Evolutionary conservation across 225 moss, liverwort and hornwort genomes (phyloP), one percentile per base, ranked within the genome.

Genomic region (Pseudoscleropodium purum): DNA sequence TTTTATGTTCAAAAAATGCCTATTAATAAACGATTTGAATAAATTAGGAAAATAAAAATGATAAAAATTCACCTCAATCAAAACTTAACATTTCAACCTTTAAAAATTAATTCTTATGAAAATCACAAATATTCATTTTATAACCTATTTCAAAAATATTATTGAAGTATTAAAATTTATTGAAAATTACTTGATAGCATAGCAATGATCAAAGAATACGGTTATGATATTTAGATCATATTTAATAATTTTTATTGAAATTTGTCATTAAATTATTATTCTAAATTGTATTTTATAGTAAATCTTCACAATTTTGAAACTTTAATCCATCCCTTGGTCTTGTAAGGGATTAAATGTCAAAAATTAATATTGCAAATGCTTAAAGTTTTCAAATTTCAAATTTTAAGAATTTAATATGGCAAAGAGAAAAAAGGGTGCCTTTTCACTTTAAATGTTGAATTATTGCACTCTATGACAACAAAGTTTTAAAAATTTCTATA

Each of bases 241-340:
- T 3, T 72, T 26, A 41, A 41, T 0, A 72, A 26, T 0, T 41
- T 41, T 26, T 41, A 1, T 41, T 41, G 4, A 41, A 26, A 72
- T 15, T 7, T 3, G 0, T 21, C 27, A 72, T 9, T 41, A 26
- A 26, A 72, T n/a, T 25, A 7, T 72, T 25, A 72, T 25, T 25
- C 3, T 72, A 25, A 5, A 3, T 41, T 15, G 5, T 8, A 41
- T 26, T 72, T 41, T 15, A 6, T 41, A 72, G 0, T 15, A 41
- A 1, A 15, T 72, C 39, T 41, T 72, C 1, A 41, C 1, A 41
- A 41, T 41, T 72, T 39, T 72, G 12, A 39, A 39, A 70, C 7
- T 25, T 2, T 26, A 0, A 72, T 15, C 24, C 4, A 72, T 1
- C 4, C 1, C 0, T 15, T 5, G 15, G 9, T 24, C 12, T 14